These are phyloP conservation scores for Nakazawaea ishiwadae DNA, from an alignment of 805 yeast genomes.

Conservation along the genomic window DNA sequence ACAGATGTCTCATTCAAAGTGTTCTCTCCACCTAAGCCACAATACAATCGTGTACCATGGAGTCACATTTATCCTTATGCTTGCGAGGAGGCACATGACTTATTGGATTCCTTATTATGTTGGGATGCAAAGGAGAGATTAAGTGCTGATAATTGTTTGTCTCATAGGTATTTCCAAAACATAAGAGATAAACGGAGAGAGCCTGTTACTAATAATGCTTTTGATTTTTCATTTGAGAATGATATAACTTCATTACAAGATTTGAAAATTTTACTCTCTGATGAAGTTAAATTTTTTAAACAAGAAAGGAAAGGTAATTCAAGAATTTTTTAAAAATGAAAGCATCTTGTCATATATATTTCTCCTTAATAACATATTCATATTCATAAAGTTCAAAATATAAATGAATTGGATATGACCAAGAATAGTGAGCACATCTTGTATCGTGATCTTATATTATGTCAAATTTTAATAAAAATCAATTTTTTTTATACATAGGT, in stretches of 20 bases:
- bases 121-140: slow-evolving; percentile 62
- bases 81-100: slow-evolving; percentile 39
- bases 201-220: slow-evolving; percentile 41
- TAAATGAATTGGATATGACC: no score
- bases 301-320: background rate
- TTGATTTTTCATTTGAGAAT: slow-evolving; percentile 68
- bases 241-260: slow-evolving; percentile 32
- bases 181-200: slow-evolving; percentile 58
- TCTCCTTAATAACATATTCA: no score
- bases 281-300: slow-evolving; percentile 51
- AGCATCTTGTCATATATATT: background rate
- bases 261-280: slow-evolving; percentile 41
- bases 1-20: slow-evolving; percentile 43
- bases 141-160: slow-evolving; percentile 51
- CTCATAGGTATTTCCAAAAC: slow-evolving; percentile 47
- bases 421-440: no score
- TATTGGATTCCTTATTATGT: slow-evolving; percentile 49
- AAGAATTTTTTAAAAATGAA: no score
- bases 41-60: slow-evolving; percentile 44
- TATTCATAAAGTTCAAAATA: no score
- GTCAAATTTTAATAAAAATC: no score
- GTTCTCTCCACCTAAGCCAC: slow-evolving; percentile 38
- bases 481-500: no score
- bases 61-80: slow-evolving; percentile 59
- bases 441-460: no score